phyloP scores from a whole-genome alignment of 2,329 filamentous ascomycete genomes.

The Plenodomus biglobosus region DNA sequence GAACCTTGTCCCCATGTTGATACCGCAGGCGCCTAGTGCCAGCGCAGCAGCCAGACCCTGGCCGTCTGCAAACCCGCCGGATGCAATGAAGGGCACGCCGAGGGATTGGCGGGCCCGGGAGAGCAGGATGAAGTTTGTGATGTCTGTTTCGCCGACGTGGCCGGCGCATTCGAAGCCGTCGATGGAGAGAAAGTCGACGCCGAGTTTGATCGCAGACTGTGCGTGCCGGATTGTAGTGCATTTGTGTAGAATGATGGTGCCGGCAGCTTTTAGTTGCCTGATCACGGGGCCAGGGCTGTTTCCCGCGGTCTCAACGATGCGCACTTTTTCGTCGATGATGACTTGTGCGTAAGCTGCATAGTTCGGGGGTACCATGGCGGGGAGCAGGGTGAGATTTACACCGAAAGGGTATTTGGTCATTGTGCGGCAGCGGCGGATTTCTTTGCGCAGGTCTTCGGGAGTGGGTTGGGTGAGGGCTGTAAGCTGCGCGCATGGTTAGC shows the following conservation, averaged over 20 bases:
- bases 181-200: conserved; percentile 94
- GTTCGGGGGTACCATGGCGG: conserved; percentile 84
- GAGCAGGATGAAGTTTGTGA: conserved; percentile 87
- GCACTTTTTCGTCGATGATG: conserved; percentile 89
- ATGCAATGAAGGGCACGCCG: conserved; percentile 88
- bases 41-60: conserved; percentile 89
- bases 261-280: conserved; percentile 77
- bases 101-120: conserved; percentile 82
- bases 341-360: conserved; percentile 90
- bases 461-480: conserved; percentile 90
- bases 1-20: conserved; percentile 99
- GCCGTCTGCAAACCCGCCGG: conserved; percentile 92
- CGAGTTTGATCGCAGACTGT: conserved; percentile 85
- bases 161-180: conserved; percentile 97
- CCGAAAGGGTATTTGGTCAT: conserved; percentile 82
- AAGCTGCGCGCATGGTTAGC: conserved; percentile 49
- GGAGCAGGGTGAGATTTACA: conserved; percentile 93
- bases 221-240: conserved; percentile 96
- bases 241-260: conserved; percentile 86
- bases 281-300: conserved; percentile 92
- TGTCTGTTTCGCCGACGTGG: conserved; percentile 83
- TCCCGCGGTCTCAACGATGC: conserved; percentile 88
- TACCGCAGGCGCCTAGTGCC: conserved; percentile 83
- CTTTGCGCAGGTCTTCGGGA: conserved; percentile 86
- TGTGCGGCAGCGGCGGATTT: conserved; percentile 82